phyloP scores from a whole-genome alignment of 176 grass and related monocot genomes.

The Tillandsia leiboldiana region DNA sequence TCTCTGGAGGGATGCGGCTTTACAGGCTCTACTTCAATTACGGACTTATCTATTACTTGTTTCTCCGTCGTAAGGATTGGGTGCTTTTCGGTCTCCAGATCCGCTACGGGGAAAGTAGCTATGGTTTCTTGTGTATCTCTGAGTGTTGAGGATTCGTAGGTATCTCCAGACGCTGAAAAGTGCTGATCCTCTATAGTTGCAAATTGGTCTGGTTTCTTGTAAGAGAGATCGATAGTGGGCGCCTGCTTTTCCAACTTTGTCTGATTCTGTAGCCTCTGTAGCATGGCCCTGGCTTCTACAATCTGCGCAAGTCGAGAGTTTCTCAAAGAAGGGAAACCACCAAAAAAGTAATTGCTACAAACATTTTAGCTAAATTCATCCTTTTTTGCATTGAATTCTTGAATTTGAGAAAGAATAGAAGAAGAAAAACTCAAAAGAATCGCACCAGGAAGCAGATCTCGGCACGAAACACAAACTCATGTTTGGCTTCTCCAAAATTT shows the following conservation, averaged over 20 bases:
- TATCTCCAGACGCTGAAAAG: constrained; percentile 19
- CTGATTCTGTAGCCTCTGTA: constrained; percentile 55
- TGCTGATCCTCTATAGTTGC: constrained; percentile 17
- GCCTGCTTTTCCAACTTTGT: constrained; percentile 49
- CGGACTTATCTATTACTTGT: constrained; percentile 53
- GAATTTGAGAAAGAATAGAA: too few species aligned
- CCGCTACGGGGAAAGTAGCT: constrained; percentile 32
- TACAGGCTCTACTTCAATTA: constrained; percentile 43
- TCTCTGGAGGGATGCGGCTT: constrained; percentile 20
- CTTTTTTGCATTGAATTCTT: too few species aligned
- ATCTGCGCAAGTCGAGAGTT: constrained; percentile 36
- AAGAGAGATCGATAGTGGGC: background rate
- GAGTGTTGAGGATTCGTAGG: constrained; percentile 22
- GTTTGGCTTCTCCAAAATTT: too few species aligned
- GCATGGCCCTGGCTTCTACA: constrained; percentile 82
- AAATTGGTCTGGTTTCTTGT: constrained; percentile 26
- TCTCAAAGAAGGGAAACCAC: too few species aligned
- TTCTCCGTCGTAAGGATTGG: constrained; percentile 50
- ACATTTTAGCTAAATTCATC: too few species aligned
- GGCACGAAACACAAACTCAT: too few species aligned
- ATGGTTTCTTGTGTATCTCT: constrained; percentile 7
- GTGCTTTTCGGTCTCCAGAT: constrained; percentile 55
- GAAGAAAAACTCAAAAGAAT: too few species aligned
- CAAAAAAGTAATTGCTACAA: too few species aligned
- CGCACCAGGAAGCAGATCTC: too few species aligned